phyloP scores from a whole-genome alignment of 2,329 filamentous ascomycete species.

The Leptographium wingfieldii region DNA sequence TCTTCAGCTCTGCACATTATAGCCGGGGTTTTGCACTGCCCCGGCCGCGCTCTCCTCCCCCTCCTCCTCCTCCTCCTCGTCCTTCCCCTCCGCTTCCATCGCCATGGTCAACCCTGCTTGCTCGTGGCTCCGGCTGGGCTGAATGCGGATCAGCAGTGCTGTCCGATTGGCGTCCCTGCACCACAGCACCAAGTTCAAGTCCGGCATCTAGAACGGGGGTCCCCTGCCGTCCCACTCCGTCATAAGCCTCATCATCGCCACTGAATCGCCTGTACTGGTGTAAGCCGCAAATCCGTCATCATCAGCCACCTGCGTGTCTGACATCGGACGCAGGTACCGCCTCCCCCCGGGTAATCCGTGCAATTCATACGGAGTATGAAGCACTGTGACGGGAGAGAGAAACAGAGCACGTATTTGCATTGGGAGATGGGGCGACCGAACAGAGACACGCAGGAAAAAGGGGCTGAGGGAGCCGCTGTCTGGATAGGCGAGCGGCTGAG shows the following conservation, averaged over 20 bases:
- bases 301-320: background rate
- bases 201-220: conserved; percentile 11
- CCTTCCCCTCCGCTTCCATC: background rate
- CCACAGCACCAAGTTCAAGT: conserved; percentile 10
- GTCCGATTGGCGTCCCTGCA: conserved; percentile 5
- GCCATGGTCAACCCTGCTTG: background rate
- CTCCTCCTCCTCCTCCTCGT: background rate
- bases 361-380: background rate
- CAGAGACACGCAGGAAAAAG: background rate
- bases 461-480: background rate
- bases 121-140: background rate
- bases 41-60: background rate
- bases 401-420: background rate
- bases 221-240: background rate
- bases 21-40: background rate
- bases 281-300: background rate
- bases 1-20: background rate
- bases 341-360: background rate
- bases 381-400: background rate
- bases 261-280: conserved; percentile 12
- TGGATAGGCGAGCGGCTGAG: background rate
- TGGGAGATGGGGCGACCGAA: background rate
- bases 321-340: background rate
- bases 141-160: background rate
- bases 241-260: conserved; percentile 14